Base-by-base conservation (phyloP, 768 basidiomycete species). In the Rhizopogon vulgaris region DNA sequence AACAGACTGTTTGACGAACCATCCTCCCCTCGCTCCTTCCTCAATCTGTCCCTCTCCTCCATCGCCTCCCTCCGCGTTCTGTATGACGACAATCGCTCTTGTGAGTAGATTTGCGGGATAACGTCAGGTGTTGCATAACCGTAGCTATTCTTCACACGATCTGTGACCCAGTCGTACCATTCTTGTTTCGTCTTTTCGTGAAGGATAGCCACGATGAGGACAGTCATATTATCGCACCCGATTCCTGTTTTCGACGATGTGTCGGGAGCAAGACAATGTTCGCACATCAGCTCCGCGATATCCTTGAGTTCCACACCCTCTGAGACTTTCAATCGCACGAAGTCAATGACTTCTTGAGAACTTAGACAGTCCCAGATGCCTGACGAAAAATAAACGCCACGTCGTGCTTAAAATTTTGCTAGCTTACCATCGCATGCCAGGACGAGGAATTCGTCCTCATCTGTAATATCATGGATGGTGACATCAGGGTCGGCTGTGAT, bases 201-300 rank as follows among this genome's bases (percentile, higher is more conserved):
- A 30, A 94, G 78, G 41, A 99, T 69, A 6, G 91, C 96, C 52
- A 98, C 79, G 48, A 99, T 81, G 59, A 97, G 78, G 45, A 96
- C 74, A 0, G 96, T 99, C 96, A 99, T 99, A 73, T 99, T 98
- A 73, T 99, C 96, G 67, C 95, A 97, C 17, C 96, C 96, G 56
- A 97, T 90, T 11, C 96, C 96, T 40, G 83, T 83, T 43, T 90
- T 90, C 34, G 88, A 88, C 22, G 87, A 85, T 1, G 90, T 90
- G 65, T 96, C 93, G 1, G 94, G 94, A 22, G 96, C 94, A 42
- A 97, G 78, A 63, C 96, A 98, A 59, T 88, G 85, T 53, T 91
- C 87, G 69, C 94, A 95, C 58, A 97, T 84, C 62, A 83, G 78
- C 68, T 95, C 92, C 60, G 87, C 83, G 53, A 98, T 90, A 65